These are phyloP conservation scores for Excoecaria cochinchinensis DNA, from an alignment of 345 rosid species.

Conservation along the genomic window DNA sequence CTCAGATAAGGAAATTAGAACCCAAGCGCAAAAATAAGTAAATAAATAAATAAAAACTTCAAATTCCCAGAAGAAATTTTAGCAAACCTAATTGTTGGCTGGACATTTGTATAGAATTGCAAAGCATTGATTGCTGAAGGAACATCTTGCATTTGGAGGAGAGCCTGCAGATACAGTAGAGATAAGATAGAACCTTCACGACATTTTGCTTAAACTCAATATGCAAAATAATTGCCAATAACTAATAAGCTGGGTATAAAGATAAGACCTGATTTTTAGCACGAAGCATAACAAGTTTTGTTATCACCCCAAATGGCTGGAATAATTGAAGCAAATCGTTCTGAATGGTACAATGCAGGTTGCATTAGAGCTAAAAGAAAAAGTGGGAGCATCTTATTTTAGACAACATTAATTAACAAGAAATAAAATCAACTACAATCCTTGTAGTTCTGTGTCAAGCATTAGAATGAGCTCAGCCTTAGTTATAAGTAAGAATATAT, in stretches of 20 bases:
- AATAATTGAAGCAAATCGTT: slow-evolving; percentile 95
- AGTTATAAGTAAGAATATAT: neutral
- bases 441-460: neutral
- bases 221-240: neutral
- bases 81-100: slow-evolving; percentile 76
- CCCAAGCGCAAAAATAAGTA: too few species aligned
- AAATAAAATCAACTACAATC: neutral
- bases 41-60: too few species aligned
- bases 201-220: slow-evolving; percentile 5
- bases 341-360: slow-evolving; percentile 38
- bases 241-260: neutral
- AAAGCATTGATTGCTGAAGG: slow-evolving; percentile 79
- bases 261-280: slow-evolving; percentile 91
- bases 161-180: slow-evolving; percentile 59
- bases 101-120: slow-evolving; percentile 76
- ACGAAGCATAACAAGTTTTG: slow-evolving; percentile 97
- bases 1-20: neutral
- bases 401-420: neutral
- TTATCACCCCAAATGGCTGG: slow-evolving; percentile 96
- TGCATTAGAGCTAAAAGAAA: slow-evolving; percentile 5
- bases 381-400: neutral
- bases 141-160: slow-evolving; percentile 96
- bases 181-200: slow-evolving; percentile 4
- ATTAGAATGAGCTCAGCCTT: neutral
- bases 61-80: neutral